These are phyloP conservation scores for Agaricus sinodeliciosus DNA, from an alignment of 768 basidiomycete genomes.

Conservation along the genomic window DNA sequence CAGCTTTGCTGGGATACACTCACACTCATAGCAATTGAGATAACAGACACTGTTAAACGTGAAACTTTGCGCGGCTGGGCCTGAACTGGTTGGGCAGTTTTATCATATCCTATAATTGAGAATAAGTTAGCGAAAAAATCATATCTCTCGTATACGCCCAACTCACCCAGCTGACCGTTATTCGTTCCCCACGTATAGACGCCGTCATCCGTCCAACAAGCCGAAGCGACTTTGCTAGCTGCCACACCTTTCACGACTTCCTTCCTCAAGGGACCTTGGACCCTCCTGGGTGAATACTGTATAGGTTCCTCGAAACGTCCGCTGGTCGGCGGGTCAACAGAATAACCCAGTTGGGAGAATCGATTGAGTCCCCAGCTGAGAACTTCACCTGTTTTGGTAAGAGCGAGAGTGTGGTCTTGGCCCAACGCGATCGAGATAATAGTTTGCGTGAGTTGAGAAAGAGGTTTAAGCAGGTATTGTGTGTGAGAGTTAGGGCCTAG, in stretches of 20 bases:
- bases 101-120: slow-evolving; percentile 61
- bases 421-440: slow-evolving; percentile 74
- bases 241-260: slow-evolving; percentile 77
- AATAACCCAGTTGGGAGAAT: slow-evolving; percentile 85
- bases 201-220: slow-evolving; percentile 72
- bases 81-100: slow-evolving; percentile 66
- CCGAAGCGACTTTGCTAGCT: slow-evolving; percentile 81
- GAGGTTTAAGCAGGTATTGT: slow-evolving; percentile 63
- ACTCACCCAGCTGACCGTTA: slow-evolving; percentile 79
- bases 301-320: slow-evolving; percentile 62
- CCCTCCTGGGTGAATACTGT: slow-evolving; percentile 69
- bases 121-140: background rate
- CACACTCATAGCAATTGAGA: slow-evolving; percentile 71
- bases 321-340: slow-evolving; percentile 48
- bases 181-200: slow-evolving; percentile 94
- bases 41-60: slow-evolving; percentile 62
- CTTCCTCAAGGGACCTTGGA: slow-evolving; percentile 70
- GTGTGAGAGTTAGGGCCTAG: slow-evolving; percentile 74
- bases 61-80: slow-evolving; percentile 76
- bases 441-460: slow-evolving; percentile 47
- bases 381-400: slow-evolving; percentile 78
- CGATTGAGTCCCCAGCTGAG: slow-evolving; percentile 89
- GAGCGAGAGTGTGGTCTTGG: slow-evolving; percentile 89
- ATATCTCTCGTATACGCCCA: background rate
- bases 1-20: too few species aligned